Conservation (phyloP, 495 filamentous ascomycete species). For the Annulohypoxylon moriforme region DNA sequence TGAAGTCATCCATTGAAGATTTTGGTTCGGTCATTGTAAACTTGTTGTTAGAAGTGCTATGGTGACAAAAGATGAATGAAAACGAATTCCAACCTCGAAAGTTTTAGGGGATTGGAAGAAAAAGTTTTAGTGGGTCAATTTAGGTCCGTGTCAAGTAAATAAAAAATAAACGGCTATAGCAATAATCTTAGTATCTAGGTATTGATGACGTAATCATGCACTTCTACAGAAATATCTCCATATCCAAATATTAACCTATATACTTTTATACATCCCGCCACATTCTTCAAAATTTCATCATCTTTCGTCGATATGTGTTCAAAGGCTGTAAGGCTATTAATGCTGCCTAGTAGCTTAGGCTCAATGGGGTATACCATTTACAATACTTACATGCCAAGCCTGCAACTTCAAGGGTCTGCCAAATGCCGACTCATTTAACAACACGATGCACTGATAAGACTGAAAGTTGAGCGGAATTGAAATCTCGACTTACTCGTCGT, state of each 20-base stretch:
- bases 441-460: background rate
- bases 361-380: no score
- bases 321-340: no score
- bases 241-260: background rate
- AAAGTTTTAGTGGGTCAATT: constrained; percentile 25
- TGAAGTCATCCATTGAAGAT: constrained; percentile 54
- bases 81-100: background rate
- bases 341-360: no score
- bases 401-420: background rate
- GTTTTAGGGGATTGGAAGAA: constrained; percentile 15
- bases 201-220: background rate
- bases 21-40: constrained; percentile 48
- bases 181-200: background rate
- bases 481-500: background rate
- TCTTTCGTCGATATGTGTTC: background rate
- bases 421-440: background rate
- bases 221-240: background rate
- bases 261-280: no score
- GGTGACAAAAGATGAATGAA: background rate
- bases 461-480: background rate
- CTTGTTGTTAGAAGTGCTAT: background rate
- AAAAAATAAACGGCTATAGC: background rate
- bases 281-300: background rate
- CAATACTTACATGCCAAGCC: no score
- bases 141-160: background rate